These are phyloP conservation scores for Venturia asperata DNA, from an alignment of 2,329 filamentous ascomycete species.

Conservation along the genomic window DNA sequence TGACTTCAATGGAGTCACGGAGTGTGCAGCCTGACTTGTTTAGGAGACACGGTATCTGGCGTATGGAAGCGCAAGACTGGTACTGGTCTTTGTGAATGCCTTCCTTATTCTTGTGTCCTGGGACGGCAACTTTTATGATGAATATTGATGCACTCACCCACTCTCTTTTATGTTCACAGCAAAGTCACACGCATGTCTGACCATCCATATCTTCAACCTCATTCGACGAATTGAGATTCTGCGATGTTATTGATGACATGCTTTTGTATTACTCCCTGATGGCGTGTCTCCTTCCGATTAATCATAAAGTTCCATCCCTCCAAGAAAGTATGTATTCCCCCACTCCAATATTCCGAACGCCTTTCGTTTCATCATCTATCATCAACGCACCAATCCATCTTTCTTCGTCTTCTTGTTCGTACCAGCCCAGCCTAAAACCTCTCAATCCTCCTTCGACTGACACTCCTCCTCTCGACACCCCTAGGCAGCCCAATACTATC, in stretches of 20 bases:
- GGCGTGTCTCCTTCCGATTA: too few relatives aligned
- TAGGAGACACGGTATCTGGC: not conserved
- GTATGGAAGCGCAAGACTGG: not conserved
- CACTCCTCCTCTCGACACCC: not conserved
- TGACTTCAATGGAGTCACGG: not conserved
- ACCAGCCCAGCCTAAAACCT: not conserved
- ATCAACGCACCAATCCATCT: not conserved
- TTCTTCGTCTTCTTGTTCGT: not conserved
- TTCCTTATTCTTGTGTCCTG: not conserved
- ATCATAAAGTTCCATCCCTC: too few relatives aligned
- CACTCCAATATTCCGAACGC: too few relatives aligned
- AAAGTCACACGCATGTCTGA: too few relatives aligned
- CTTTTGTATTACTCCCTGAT: too few relatives aligned
- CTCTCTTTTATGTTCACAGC: not conserved
- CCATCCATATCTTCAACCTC: too few relatives aligned
- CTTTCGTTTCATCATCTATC: not conserved
- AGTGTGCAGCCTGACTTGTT: not conserved
- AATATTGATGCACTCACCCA: not conserved
- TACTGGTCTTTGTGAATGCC: not conserved
- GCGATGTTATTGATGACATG: too few relatives aligned
- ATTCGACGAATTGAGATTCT: too few relatives aligned
- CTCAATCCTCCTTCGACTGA: not conserved
- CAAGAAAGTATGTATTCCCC: too few relatives aligned
- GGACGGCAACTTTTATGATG: not conserved
- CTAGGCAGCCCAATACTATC: slow-evolving; percentile 4